These are phyloP conservation scores for Lachnellula subtilissima DNA, from an alignment of 2,329 filamentous ascomycete genomes.

Conservation along the genomic window DNA sequence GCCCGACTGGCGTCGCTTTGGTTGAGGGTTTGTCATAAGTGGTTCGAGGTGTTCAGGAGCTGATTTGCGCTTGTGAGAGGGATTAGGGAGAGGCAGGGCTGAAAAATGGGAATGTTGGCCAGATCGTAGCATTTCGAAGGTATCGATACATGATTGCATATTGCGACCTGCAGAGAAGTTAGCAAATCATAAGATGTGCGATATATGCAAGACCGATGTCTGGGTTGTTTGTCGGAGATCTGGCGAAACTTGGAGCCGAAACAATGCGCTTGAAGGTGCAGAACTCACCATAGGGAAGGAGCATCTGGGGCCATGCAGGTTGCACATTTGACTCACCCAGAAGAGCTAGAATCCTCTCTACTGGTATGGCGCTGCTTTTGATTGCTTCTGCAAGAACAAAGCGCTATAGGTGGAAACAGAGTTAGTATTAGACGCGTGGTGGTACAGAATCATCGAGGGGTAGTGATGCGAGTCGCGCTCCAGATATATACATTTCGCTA, in stretches of 20 bases:
- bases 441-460: conserved; percentile 10
- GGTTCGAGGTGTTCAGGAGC: conserved; percentile 16
- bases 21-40: conserved; percentile 8
- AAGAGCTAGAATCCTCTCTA: conserved; percentile 38
- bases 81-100: conserved; percentile 6
- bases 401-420: conserved; percentile 21
- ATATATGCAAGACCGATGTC: conserved; percentile 9
- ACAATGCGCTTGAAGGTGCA: conserved; percentile 11
- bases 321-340: conserved; percentile 39
- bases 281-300: conserved; percentile 43
- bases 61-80: conserved; percentile 25
- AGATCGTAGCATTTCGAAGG: conserved; percentile 20
- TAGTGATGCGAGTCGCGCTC: conserved; percentile 11
- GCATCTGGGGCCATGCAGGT: conserved; percentile 45
- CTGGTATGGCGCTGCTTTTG: conserved; percentile 41
- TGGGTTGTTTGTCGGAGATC: conserved; percentile 15
- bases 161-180: conserved; percentile 25
- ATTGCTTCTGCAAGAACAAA: conserved; percentile 48
- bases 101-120: conserved; percentile 4
- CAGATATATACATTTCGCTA: background rate
- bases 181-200: conserved; percentile 2
- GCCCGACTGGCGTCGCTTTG: conserved; percentile 25
- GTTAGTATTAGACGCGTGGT: conserved; percentile 23
- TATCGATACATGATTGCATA: conserved; percentile 26
- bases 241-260: conserved; percentile 15